These are phyloP conservation scores for Zygotorulaspora danielsina DNA, from an alignment of 805 yeast genomes.

Conservation along the genomic window DNA sequence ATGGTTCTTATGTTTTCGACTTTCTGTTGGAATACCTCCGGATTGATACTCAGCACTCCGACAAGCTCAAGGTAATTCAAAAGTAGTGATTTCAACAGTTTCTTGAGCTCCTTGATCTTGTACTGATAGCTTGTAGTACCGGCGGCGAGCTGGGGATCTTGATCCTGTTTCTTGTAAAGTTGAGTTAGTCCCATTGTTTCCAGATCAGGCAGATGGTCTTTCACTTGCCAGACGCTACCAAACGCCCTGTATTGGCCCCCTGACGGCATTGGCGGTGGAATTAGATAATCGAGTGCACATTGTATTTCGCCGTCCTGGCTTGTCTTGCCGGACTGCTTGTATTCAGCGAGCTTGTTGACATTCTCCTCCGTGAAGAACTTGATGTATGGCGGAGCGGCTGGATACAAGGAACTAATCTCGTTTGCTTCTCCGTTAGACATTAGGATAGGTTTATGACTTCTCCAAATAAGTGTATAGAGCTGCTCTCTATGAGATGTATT, in stretches of 20 bases:
- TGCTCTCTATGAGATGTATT: background rate
- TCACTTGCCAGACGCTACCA: conserved; percentile 81
- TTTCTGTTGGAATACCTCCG: conserved; percentile 56
- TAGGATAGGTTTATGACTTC: too few relatives aligned
- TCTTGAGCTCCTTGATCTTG: conserved; percentile 69
- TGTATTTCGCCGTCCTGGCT: conserved; percentile 44
- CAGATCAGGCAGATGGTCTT: conserved; percentile 71
- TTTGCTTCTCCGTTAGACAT: conserved; percentile 24
- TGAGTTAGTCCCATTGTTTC: conserved; percentile 74
- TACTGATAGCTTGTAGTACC: conserved; percentile 40
- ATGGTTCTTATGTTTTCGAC: conserved; percentile 77
- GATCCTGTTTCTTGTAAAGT: conserved; percentile 45
- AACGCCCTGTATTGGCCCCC: conserved; percentile 72
- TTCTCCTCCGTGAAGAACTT: conserved; percentile 71
- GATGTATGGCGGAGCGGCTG: conserved; percentile 88
- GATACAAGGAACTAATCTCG: conserved; percentile 68
- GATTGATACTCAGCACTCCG: conserved; percentile 71
- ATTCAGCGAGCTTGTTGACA: conserved; percentile 40
- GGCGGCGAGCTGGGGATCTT: conserved; percentile 15
- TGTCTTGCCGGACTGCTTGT: conserved; percentile 19
- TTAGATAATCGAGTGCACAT: conserved; percentile 45
- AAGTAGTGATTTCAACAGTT: conserved; percentile 70
- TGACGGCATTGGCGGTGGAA: conserved; percentile 64
- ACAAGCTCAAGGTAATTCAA: conserved; percentile 77
- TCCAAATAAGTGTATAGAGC: too few relatives aligned